Evolutionary conservation across 2,329 filamentous ascomycete species (phyloP).

Genomic region (Westerdykella aurantiaca): DNA sequence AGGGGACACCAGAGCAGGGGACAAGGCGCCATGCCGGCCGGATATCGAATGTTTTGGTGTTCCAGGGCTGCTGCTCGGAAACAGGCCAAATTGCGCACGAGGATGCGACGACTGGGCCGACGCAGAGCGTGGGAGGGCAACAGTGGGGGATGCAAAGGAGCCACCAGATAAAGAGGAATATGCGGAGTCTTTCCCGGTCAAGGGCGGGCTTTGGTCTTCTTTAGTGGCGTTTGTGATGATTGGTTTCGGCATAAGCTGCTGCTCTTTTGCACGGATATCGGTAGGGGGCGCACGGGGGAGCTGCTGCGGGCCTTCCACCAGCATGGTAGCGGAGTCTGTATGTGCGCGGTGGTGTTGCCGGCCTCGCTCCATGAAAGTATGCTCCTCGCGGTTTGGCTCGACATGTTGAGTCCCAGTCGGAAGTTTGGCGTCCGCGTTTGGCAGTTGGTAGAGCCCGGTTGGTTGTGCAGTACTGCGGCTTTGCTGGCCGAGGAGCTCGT

Average conservation of each 20-base stretch:
- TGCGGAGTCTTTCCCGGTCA: constrained; percentile 35
- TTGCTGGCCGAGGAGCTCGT: too few species aligned
- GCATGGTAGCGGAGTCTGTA: not conserved
- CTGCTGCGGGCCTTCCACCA: not conserved
- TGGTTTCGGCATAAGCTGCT: not conserved
- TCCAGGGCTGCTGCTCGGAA: constrained; percentile 27
- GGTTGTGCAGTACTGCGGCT: too few species aligned
- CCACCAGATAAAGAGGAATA: constrained; percentile 36
- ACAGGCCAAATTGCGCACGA: constrained; percentile 32
- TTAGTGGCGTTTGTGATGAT: constrained; percentile 1
- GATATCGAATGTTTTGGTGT: constrained; percentile 31
- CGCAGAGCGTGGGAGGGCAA: constrained; percentile 21
- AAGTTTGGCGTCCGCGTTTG: not conserved
- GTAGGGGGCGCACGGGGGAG: not conserved
- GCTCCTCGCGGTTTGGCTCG: not conserved
- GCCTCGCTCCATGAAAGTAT: not conserved
- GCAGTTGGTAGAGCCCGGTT: too few species aligned
- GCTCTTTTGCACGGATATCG: not conserved
- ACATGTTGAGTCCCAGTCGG: not conserved
- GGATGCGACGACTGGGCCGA: constrained; percentile 27
- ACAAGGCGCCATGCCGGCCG: constrained; percentile 20
- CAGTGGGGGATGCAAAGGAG: constrained; percentile 26
- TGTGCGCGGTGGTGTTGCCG: not conserved
- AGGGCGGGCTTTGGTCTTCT: constrained; percentile 25
- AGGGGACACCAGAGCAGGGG: constrained; percentile 17